phyloP scores from a whole-genome alignment of 352 stramenopile species.

The Phytophthora brassicae region DNA sequence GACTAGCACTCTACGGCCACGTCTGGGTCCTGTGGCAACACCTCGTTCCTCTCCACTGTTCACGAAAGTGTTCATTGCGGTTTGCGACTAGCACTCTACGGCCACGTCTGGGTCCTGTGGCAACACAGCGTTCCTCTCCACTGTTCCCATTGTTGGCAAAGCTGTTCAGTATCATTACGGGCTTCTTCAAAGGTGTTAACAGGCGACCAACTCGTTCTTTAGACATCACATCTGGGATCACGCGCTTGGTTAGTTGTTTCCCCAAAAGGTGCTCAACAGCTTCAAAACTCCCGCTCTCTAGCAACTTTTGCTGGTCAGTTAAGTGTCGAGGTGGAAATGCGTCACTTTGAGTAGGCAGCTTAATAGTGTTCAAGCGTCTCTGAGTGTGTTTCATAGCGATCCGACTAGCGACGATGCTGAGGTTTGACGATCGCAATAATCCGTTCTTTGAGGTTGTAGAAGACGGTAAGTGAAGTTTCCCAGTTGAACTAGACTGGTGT shows the following conservation, averaged over 20 bases:
- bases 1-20: constrained; percentile 39
- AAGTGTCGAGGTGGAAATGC: constrained; percentile 39
- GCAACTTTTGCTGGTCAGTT: constrained; percentile 13
- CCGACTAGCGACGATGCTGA: constrained; percentile 29
- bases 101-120: constrained; percentile 10
- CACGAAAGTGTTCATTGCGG: constrained; percentile 41
- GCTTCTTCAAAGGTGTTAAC: constrained; percentile 52
- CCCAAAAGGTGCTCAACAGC: constrained; percentile 28
- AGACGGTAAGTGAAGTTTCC: constrained; percentile 29
- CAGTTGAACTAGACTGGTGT: constrained; percentile 39
- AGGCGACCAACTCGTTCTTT: constrained; percentile 48
- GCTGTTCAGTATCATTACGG: constrained; percentile 33
- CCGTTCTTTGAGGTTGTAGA: constrained; percentile 19
- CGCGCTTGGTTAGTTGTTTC: constrained; percentile 24
- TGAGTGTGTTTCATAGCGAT: constrained; percentile 59
- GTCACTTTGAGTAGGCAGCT: constrained; percentile 40
- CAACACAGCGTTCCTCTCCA: neutral
- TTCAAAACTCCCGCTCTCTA: constrained; percentile 23
- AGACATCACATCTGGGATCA: constrained; percentile 38
- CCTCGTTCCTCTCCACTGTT: constrained; percentile 8
- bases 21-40: neutral
- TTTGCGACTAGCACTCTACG: constrained; percentile 44
- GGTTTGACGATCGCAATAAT: constrained; percentile 19
- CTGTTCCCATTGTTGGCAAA: constrained; percentile 5
- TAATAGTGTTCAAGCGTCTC: constrained; percentile 52